Evolutionary conservation across 1,284 basidiomycete genomes (phyloP), one percentile per base, ranked within the genome.

Genomic region (Malassezia nana): DNA sequence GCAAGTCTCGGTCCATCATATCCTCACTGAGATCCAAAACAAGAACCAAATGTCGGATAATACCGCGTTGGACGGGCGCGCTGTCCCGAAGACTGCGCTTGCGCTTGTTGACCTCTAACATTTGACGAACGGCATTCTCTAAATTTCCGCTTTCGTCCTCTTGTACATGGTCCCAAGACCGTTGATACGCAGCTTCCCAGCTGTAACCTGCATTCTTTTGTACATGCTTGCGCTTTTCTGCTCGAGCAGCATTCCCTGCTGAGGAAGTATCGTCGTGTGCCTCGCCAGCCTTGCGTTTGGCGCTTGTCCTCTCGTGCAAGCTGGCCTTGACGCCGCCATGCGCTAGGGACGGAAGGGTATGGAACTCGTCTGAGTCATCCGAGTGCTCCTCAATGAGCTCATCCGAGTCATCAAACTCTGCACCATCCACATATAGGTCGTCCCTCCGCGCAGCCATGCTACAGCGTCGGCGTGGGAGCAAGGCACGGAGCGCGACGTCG

Each of bases 1-100:
- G 82, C 82, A 95, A 87, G 76, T 98, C 92, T 35, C 89, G 84
- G 75, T 96, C 92, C 73, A 83, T 79, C 90, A 98, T 98, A 1
- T 89, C 84, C 2, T 83, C 78, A 0, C 89, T 94, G 1, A 96
- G 78, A 74, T 98, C 92, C 18, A 98, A 78, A 12, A 98, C 76
- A 10, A 98, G 81, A 47, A 94, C 81, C 46, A 96, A 81, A 75
- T 98, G 92, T 24, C 92, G 85, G 61, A 98, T 96, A 70, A 98
- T 98, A 6, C 89, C 89, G 20, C 94, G 81, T 29, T 94, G 84
- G 42, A 98, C 85, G 15, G 94, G 88, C 10, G 83, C 80, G 15
- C 86, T 82, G 22, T 91, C 89, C 1, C 84, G 84, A 28, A 90
- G 46, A 31, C 48, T 39, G 39, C 65, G 55, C 7, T 64, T 57